A percentile compares a stretch with the other conserved stretches of the same genome.
phyloP scores from a whole-genome alignment of 2,329 filamentous ascomycete species.

The Thelonectria rubi region DNA sequence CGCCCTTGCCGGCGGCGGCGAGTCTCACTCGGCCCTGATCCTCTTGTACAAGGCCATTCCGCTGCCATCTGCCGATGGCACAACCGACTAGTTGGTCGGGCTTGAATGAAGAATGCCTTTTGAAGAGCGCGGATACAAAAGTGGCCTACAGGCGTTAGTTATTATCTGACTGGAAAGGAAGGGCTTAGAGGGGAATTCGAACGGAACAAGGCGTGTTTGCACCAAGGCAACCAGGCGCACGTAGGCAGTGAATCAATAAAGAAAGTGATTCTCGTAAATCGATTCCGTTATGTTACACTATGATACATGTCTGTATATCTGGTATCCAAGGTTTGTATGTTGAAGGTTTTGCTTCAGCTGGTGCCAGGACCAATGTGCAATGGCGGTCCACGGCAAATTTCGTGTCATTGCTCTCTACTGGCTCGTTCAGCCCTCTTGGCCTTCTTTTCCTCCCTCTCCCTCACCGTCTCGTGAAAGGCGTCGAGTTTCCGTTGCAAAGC shows the following conservation, averaged over 20 bases:
- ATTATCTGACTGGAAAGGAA: constrained; percentile 16
- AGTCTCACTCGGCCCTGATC: constrained; percentile 84
- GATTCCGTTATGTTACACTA: constrained; percentile 20
- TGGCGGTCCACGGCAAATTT: background rate
- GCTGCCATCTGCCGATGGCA: constrained; percentile 66
- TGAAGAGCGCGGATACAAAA: constrained; percentile 8
- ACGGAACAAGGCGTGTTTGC: constrained; percentile 22
- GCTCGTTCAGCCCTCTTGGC: constrained; percentile 32
- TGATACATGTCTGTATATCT: constrained; percentile 31
- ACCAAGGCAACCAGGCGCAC: constrained; percentile 30
- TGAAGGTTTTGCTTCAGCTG: background rate
- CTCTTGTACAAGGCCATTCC: constrained; percentile 80
- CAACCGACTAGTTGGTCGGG: constrained; percentile 36
- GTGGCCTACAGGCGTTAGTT: constrained; percentile 16
- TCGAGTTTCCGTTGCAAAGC: constrained; percentile 55
- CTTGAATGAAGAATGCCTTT: constrained; percentile 1
- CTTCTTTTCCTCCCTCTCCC: constrained; percentile 48
- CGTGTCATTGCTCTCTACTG: constrained; percentile 7
- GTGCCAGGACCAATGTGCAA: background rate
- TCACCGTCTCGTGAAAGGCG: constrained; percentile 51
- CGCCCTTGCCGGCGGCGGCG: constrained; percentile 86
- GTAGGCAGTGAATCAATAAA: constrained; percentile 28
- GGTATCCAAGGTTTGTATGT: constrained; percentile 26
- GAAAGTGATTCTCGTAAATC: constrained; percentile 27
- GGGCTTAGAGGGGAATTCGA: constrained; percentile 15